Percentiles rank a stretch among this genome's conserved stretches.
Evolutionary conservation across 352 stramenopile genomes (phyloP).

Genomic region (Phytophthora citricola): DNA sequence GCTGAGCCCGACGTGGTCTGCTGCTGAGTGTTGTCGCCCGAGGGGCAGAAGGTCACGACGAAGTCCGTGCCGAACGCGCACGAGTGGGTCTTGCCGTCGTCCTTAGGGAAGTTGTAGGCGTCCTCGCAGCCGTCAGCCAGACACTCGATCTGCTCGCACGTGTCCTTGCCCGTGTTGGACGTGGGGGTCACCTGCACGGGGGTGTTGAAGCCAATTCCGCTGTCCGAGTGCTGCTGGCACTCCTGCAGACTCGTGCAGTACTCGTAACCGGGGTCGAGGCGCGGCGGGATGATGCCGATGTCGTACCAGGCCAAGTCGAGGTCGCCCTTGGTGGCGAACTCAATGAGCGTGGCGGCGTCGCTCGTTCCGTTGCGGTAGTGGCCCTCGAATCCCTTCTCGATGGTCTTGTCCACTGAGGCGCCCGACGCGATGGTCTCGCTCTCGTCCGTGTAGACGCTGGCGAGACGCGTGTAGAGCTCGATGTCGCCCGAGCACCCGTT

Average conservation of each 20-base stretch:
- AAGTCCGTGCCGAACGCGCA: slow-evolving; percentile 70
- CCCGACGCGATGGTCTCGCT: slow-evolving; percentile 49
- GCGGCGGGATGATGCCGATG: slow-evolving; percentile 74
- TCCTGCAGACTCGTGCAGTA: slow-evolving; percentile 69
- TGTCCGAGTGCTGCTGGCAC: slow-evolving; percentile 67
- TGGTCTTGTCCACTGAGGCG: slow-evolving; percentile 42
- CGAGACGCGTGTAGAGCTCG: slow-evolving; percentile 65
- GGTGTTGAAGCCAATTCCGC: slow-evolving; percentile 74
- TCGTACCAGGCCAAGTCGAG: slow-evolving; percentile 70
- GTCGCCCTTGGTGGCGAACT: slow-evolving; percentile 70
- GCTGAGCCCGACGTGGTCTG: slow-evolving; percentile 23
- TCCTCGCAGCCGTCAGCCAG: slow-evolving; percentile 62
- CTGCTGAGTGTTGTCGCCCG: slow-evolving; percentile 19
- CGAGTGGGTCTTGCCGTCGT: slow-evolving; percentile 80
- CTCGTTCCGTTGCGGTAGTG: slow-evolving; percentile 69
- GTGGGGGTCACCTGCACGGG: slow-evolving; percentile 59
- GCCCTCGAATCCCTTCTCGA: slow-evolving; percentile 70
- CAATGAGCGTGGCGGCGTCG: slow-evolving; percentile 66
- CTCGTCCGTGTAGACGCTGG: slow-evolving; percentile 56
- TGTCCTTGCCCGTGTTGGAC: slow-evolving; percentile 66
- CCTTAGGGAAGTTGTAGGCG: slow-evolving; percentile 72
- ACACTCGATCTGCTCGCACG: slow-evolving; percentile 67
- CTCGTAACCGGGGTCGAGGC: slow-evolving; percentile 56
- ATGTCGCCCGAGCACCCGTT: slow-evolving; percentile 62
- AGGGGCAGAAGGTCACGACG: slow-evolving; percentile 73